A percentile compares a stretch with the other conserved stretches of the same genome.
Evolutionary conservation across 2,329 filamentous ascomycete genomes (phyloP).

Genomic region (Elsinoe ampelina): DNA sequence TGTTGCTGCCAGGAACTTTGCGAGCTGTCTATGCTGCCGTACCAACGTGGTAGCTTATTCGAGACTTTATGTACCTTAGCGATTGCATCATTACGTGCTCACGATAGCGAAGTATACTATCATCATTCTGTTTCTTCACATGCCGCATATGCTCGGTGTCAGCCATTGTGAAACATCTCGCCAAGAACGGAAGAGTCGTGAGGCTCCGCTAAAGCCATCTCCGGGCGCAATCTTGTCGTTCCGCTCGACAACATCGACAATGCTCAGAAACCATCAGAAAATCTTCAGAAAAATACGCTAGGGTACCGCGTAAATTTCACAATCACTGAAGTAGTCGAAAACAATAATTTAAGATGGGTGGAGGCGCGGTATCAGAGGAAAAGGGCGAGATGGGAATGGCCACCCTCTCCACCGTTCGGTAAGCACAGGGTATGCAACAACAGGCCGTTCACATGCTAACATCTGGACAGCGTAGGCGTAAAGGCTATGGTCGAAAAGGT

Average conservation of each 20-base stretch:
- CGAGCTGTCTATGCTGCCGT: constrained; percentile 89
- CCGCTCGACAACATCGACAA: background rate
- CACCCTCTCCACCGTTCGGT: constrained; percentile 75
- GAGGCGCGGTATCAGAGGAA: constrained; percentile 20
- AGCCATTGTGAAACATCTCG: background rate
- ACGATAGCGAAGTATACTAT: background rate
- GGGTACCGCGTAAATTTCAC: background rate
- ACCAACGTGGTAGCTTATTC: constrained; percentile 83
- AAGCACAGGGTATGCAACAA: constrained; percentile 29
- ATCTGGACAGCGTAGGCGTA: constrained; percentile 48
- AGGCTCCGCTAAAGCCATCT: background rate
- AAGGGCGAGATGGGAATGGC: constrained; percentile 69
- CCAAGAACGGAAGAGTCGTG: background rate
- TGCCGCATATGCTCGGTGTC: too few relatives aligned
- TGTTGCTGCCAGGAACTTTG: constrained; percentile 93
- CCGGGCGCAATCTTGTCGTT: background rate
- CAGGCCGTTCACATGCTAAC: constrained; percentile 8
- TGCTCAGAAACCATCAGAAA: background rate
- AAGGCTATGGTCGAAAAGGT: constrained; percentile 64
- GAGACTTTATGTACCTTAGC: constrained; percentile 73
- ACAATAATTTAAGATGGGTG: constrained; percentile 7
- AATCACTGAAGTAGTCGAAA: background rate
- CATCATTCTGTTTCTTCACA: too few relatives aligned
- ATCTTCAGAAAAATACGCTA: background rate
- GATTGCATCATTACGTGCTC: background rate